Evolutionary conservation across 306 rosid genomes (phyloP), one percentile per base, ranked within the genome.

Genomic region (Acmispon strigosus): DNA sequence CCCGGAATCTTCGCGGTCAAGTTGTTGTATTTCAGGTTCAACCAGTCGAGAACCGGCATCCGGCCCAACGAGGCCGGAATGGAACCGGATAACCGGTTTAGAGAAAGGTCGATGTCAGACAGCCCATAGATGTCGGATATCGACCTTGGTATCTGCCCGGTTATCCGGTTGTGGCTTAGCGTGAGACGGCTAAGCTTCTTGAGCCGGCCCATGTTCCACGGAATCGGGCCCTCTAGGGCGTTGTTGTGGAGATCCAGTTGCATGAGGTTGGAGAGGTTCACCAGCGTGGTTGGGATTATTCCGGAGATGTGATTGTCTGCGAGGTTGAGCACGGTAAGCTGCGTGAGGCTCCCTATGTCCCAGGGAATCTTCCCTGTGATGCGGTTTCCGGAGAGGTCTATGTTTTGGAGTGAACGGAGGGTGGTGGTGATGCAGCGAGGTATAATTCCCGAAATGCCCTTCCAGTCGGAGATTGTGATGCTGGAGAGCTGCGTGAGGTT

Each of bases 221-320:
- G 96, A 9, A 90, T 61, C 20, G 73, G 72, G 4, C 96, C 98
- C 10, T 81, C 64, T 3, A 93, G 52, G 4, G 63, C 76, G 72
- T 93, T 93, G 88, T 88, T 90, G n/a, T 92, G 86, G 18, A 92
- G 93, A 62, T 92, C 96, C 9, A 92, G 82, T 17, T 77, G 90
- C 90, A 80, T 78, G 73, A 92, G 71, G 29, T 76, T 75, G 13
- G 86, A 19, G 48, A 90, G 84, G 13, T 69, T 66, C 1, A 84
- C 72, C 2, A 92, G 32, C 1, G 90, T 75, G 5, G 13, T 4
- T 2, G 96, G 98, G 54, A 92, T 85, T 0, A 34, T 18, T 3
- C 96, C 96, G 10, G 91, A 80, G 69, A 92, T 81, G n/a, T 75
- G 83, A 52, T 92, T 92, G 22, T 85, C 98, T 10, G 98, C 96